These are phyloP conservation scores for Hippophae gyantsensis DNA, from an alignment of 306 rosid species.

Conservation along the genomic window DNA sequence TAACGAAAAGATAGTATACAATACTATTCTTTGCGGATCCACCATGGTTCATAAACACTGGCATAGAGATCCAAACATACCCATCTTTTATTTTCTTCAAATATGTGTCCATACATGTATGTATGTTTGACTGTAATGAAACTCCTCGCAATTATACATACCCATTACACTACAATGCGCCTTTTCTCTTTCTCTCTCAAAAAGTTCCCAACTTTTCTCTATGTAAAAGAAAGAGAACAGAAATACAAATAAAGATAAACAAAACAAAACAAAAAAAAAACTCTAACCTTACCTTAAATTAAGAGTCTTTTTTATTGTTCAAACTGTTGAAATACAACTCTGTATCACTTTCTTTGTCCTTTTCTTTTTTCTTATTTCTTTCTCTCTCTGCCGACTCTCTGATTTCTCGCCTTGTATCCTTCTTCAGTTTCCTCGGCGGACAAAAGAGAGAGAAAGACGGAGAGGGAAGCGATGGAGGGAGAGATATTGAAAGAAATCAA, in stretches of 20 bases:
- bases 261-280: background rate
- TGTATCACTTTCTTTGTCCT: conserved; percentile 22
- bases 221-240: background rate
- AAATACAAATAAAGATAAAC: background rate
- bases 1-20: conserved; percentile 21
- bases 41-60: conserved; percentile 34
- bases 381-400: conserved; percentile 10
- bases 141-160: conserved; percentile 20
- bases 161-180: conserved; percentile 28
- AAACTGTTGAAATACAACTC: conserved; percentile 23
- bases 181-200: conserved; percentile 6
- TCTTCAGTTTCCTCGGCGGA: conserved; percentile 33
- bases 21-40: conserved; percentile 34
- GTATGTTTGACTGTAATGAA: conserved; percentile 19
- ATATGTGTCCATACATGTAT: conserved; percentile 1
- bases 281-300: conserved; percentile 31
- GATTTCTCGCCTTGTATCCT: background rate
- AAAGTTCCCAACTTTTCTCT: conserved; percentile 4
- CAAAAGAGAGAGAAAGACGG: conserved; percentile 20
- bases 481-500: background rate
- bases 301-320: conserved; percentile 14
- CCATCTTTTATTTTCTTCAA: conserved; percentile 20
- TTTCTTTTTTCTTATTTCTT: background rate
- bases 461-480: conserved; percentile 18
- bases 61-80: conserved; percentile 38